Conservation (phyloP, 495 filamentous ascomycete genomes). For the Tuber umbilicatum region DNA sequence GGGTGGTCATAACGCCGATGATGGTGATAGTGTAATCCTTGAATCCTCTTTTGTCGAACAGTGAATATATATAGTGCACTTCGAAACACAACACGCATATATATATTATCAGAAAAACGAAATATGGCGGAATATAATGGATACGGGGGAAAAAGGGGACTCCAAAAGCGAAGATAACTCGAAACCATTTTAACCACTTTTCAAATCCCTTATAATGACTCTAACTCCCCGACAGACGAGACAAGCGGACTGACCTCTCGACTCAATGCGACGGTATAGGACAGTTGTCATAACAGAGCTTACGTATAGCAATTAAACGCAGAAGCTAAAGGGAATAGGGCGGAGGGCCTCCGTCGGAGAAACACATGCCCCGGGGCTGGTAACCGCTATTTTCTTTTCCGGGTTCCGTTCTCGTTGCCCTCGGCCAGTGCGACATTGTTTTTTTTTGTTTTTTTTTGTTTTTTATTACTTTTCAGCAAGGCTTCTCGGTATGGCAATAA, state of each 20-base stretch:
- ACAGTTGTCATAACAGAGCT: neutral
- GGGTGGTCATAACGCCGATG: neutral
- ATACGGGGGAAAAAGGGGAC: neutral
- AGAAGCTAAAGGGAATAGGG: neutral
- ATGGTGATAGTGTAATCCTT: slow-evolving; percentile 1
- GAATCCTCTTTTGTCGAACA: neutral
- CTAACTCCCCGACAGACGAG: neutral
- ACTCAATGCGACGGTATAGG: neutral
- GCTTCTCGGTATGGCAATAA: neutral
- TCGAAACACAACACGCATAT: neutral
- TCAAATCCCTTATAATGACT: slow-evolving; percentile 4
- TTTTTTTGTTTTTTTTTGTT: neutral
- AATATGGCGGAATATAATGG: neutral
- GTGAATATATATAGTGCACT: slow-evolving; percentile 4
- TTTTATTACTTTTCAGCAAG: neutral
- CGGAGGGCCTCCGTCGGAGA: slow-evolving; percentile 1
- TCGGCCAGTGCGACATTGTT: neutral
- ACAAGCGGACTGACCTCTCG: neutral
- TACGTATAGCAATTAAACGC: slow-evolving; percentile 1
- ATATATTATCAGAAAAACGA: neutral
- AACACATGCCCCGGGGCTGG: slow-evolving; percentile 2
- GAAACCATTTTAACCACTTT: slow-evolving; percentile 4
- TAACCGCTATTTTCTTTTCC: neutral
- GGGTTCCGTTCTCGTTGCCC: neutral
- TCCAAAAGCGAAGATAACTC: neutral